Conservation (phyloP, 225 moss, liverwort and hornwort genomes). For the Polytrichum formosum region DNA sequence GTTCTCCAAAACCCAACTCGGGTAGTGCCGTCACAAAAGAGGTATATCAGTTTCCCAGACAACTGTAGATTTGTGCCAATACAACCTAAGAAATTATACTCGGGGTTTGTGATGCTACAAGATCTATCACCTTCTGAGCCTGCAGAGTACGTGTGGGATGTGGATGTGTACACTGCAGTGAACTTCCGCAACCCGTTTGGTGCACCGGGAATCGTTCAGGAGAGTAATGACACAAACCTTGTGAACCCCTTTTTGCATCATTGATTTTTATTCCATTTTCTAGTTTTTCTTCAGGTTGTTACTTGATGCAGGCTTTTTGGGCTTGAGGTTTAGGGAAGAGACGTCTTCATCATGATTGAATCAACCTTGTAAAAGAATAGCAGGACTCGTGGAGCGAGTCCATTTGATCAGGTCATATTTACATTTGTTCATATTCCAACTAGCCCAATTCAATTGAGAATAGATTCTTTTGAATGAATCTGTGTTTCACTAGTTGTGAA, state of each 20-base stretch:
- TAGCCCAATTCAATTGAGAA: too few relatives aligned
- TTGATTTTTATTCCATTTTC: slow-evolving; percentile 10
- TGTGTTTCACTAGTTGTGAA: too few relatives aligned
- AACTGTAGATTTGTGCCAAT: slow-evolving; percentile 74
- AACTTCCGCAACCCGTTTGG: slow-evolving; percentile 16
- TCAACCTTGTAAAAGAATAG: too few relatives aligned
- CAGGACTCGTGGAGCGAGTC: too few relatives aligned
- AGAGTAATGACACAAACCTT: slow-evolving; percentile 20
- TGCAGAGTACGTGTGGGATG: slow-evolving; percentile 75
- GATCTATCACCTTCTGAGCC: slow-evolving; percentile 68
- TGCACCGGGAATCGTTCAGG: slow-evolving; percentile 21
- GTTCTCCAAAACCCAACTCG: slow-evolving; percentile 84
- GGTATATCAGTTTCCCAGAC: slow-evolving; percentile 70
- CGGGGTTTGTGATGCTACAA: slow-evolving; percentile 87
- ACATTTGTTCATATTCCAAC: too few relatives aligned
- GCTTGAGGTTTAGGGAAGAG: too few relatives aligned
- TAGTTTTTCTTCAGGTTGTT: background rate
- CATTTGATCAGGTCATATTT: too few relatives aligned
- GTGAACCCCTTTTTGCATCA: slow-evolving; percentile 36
- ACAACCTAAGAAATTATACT: slow-evolving; percentile 56
- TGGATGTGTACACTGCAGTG: slow-evolving; percentile 50
- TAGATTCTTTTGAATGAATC: too few relatives aligned
- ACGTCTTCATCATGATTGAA: too few relatives aligned
- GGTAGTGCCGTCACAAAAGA: slow-evolving; percentile 83
- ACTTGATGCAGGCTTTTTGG: too few relatives aligned